These are phyloP conservation scores for Pseudogymnoascus sp. DNA, from an alignment of 2,329 filamentous ascomycete species.

Conservation along the genomic window DNA sequence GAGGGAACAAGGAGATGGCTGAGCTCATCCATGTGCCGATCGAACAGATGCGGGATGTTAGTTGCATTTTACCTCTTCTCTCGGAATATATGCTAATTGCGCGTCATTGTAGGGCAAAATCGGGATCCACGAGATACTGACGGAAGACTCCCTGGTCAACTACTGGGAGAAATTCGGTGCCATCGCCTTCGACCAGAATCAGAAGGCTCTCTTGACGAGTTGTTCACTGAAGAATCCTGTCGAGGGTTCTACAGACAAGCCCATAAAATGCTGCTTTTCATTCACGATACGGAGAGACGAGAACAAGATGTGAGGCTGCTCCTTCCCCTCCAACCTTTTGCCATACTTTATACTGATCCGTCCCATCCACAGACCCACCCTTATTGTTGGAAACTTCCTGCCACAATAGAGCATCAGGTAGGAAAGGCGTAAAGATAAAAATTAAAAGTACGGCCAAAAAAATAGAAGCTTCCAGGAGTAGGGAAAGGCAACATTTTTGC, in stretches of 20 bases:
- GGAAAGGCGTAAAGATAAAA: background rate
- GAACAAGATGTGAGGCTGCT: conserved; percentile 75
- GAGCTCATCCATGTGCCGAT: conserved; percentile 90
- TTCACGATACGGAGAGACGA: conserved; percentile 93
- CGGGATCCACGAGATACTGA: conserved; percentile 89
- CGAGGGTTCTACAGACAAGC: conserved; percentile 57
- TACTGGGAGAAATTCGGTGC: conserved; percentile 99
- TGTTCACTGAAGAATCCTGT: conserved; percentile 82
- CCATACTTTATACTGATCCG: conserved; percentile 26
- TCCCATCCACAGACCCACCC: conserved; percentile 56
- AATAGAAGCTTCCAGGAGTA: background rate
- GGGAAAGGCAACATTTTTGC: background rate
- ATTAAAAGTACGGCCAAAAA: background rate
- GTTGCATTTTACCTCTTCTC: conserved; percentile 29
- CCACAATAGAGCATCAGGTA: conserved; percentile 55
- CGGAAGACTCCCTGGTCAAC: conserved; percentile 86
- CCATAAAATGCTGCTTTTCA: conserved; percentile 91
- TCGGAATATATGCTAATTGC: conserved; percentile 7
- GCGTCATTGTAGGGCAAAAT: conserved; percentile 64
- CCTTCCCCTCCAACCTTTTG: background rate
- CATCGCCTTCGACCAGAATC: conserved; percentile 88
- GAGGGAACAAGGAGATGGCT: conserved; percentile 98
- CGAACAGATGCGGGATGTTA: conserved; percentile 80
- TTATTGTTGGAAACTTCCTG: conserved; percentile 95
- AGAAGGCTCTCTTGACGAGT: conserved; percentile 91